A percentile compares a stretch with the other conserved stretches of the same genome.
Conservation (phyloP, 192 early-diverging fungal genomes). For the Chytriomyces hyalinus region DNA sequence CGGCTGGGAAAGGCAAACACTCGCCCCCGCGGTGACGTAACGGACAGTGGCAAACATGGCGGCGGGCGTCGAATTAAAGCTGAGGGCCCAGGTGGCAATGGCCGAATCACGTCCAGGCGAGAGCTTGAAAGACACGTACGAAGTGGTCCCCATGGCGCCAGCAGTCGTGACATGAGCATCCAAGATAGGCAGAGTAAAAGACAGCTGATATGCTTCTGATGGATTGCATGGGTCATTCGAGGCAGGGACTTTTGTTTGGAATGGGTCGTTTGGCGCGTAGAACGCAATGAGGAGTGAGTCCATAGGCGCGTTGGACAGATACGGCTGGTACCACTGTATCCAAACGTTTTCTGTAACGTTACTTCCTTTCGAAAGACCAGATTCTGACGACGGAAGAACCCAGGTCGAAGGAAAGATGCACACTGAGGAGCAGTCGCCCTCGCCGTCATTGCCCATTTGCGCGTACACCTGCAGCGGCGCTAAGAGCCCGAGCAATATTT, state of each 20-base stretch:
- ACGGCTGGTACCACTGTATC: conserved; percentile 2
- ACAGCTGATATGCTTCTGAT: neutral
- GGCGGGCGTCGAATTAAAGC: neutral
- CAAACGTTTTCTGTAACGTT: neutral
- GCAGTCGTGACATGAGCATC: neutral
- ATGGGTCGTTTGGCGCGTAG: neutral
- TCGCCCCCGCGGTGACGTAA: neutral
- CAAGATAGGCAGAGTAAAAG: neutral
- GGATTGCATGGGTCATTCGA: neutral
- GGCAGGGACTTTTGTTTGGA: neutral
- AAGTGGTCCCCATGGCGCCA: neutral
- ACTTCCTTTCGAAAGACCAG: neutral
- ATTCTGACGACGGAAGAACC: neutral
- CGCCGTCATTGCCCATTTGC: no score
- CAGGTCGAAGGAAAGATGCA: neutral
- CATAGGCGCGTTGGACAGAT: neutral
- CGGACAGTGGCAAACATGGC: neutral
- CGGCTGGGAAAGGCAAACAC: neutral
- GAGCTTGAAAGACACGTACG: neutral
- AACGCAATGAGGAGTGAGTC: neutral
- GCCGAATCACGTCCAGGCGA: neutral
- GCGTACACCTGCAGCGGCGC: no score
- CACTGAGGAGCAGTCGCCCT: neutral
- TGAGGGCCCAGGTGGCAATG: neutral
- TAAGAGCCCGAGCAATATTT: no score